Percentiles rank a stretch among this genome's conserved stretches.
These are phyloP conservation scores for Linanthus parryae DNA, from an alignment of 148 eudicot genomes.

Conservation along the genomic window DNA sequence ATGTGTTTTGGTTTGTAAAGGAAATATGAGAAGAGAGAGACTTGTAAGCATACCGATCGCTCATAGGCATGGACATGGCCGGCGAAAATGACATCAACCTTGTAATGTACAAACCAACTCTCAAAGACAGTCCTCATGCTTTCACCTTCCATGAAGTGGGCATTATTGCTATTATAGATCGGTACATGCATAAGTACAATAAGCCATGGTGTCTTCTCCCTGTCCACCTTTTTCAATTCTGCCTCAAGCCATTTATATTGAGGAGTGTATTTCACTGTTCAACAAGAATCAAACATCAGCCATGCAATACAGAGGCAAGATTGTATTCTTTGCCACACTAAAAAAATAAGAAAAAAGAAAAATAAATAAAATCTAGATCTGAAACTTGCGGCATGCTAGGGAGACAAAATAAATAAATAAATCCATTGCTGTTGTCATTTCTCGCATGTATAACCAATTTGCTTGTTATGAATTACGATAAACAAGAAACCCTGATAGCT, in stretches of 20 bases:
- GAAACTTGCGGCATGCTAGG: too few relatives aligned
- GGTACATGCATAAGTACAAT: conserved; percentile 92
- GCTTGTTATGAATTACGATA: too few relatives aligned
- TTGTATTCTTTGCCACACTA: not conserved
- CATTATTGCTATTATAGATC: conserved; percentile 75
- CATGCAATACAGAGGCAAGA: not conserved
- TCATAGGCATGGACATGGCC: conserved; percentile 98
- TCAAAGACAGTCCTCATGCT: conserved; percentile 78
- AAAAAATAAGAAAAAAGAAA: not conserved
- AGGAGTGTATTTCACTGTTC: conserved; percentile 83
- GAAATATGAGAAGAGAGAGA: conserved; percentile 3
- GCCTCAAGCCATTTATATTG: conserved; percentile 67
- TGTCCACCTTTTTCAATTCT: conserved; percentile 63
- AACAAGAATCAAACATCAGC: not conserved
- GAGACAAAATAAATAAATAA: too few relatives aligned
- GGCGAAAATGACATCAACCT: conserved; percentile 78
- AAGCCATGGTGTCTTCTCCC: conserved; percentile 94
- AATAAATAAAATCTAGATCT: not conserved
- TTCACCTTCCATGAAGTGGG: conserved; percentile 93
- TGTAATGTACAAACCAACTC: conserved; percentile 69
- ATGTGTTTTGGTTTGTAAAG: not conserved
- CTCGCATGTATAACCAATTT: too few relatives aligned
- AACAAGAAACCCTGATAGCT: too few relatives aligned
- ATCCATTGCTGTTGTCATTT: too few relatives aligned
- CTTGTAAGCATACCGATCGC: conserved; percentile 60